Evolutionary conservation across 2,329 filamentous ascomycete species (phyloP).

Genomic region (Colletotrichum orbiculare): DNA sequence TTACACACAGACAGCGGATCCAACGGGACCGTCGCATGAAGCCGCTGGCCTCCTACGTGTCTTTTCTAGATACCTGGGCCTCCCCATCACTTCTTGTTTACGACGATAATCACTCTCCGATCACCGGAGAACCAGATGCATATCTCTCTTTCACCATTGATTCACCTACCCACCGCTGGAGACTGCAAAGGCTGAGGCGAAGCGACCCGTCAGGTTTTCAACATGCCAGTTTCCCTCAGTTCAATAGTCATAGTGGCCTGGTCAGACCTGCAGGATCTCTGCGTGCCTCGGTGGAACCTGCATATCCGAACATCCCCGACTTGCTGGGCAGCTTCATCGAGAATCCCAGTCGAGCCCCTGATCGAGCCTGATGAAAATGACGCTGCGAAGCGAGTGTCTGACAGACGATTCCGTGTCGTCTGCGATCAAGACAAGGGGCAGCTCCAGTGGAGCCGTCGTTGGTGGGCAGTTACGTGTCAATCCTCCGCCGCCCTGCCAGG

Average conservation of each 20-base stretch:
- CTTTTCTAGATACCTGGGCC: neutral
- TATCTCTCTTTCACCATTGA: too few relatives aligned
- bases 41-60: neutral
- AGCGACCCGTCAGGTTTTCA: too few relatives aligned
- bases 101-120: too few relatives aligned
- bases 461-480: slow-evolving; percentile 5
- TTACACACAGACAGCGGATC: neutral
- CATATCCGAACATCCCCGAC: slow-evolving; percentile 28
- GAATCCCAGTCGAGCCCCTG: slow-evolving; percentile 4
- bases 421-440: slow-evolving; percentile 6
- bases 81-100: neutral
- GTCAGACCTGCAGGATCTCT: slow-evolving; percentile 16
- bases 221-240: too few relatives aligned
- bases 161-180: too few relatives aligned
- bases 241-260: too few relatives aligned
- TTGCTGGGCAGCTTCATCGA: slow-evolving; percentile 21
- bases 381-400: neutral
- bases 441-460: slow-evolving; percentile 1
- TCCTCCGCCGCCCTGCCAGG: slow-evolving; percentile 29
- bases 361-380: slow-evolving; percentile 9
- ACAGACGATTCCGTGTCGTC: neutral
- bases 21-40: neutral
- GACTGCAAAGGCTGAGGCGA: too few relatives aligned
- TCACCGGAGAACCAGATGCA: too few relatives aligned
- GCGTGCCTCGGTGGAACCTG: slow-evolving; percentile 31